Evolutionary conservation across 306 rosid genomes (phyloP).

Genomic region (Rosa multiflora): DNA sequence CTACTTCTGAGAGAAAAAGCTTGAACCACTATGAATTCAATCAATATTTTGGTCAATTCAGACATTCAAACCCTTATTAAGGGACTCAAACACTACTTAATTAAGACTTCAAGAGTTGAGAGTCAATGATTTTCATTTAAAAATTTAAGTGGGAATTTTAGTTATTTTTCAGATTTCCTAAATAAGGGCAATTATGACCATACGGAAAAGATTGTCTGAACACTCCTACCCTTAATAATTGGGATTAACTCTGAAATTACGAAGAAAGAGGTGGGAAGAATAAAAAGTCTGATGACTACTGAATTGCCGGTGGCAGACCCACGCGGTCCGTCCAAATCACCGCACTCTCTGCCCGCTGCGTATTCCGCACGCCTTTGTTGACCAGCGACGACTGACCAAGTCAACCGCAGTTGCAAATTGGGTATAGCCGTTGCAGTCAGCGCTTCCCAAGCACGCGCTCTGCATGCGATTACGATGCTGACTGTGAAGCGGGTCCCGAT

Average conservation of each 20-base stretch:
- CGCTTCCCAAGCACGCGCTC: background rate
- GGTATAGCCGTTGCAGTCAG: background rate
- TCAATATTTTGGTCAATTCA: too few species aligned
- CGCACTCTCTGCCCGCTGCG: background rate
- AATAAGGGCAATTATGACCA: background rate
- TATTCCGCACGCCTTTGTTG: conserved; percentile 8
- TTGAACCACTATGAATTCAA: too few species aligned
- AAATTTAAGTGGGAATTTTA: too few species aligned
- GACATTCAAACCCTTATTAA: too few species aligned
- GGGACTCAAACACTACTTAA: too few species aligned
- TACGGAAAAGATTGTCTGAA: too few species aligned
- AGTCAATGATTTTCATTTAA: too few species aligned
- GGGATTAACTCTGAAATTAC: background rate
- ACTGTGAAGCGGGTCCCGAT: background rate
- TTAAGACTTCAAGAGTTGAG: too few species aligned
- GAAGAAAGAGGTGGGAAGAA: background rate
- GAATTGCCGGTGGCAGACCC: background rate
- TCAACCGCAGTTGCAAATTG: background rate
- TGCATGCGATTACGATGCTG: background rate
- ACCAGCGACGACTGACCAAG: background rate
- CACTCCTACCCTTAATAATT: background rate
- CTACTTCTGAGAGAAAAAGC: too few species aligned
- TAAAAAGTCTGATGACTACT: background rate
- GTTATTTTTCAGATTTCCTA: too few species aligned
- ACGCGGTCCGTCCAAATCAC: background rate